Evolutionary conservation across 768 basidiomycete species (phyloP).

Genomic region (Paxillus ammoniavirescens): DNA sequence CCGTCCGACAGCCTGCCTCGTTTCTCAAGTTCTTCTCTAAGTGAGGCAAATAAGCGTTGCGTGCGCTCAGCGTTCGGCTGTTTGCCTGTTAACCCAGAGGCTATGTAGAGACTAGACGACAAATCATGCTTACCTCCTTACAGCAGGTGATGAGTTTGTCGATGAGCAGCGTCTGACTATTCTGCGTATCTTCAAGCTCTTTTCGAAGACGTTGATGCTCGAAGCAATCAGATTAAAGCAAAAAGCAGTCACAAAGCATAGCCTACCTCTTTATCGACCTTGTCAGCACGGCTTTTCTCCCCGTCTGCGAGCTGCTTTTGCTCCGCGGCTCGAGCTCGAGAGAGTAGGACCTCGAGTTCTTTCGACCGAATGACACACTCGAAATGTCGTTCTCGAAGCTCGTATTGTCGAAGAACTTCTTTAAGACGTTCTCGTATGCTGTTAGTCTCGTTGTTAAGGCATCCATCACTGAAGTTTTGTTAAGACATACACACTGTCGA

Average conservation of each 20-base stretch:
- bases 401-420: constrained; percentile 83
- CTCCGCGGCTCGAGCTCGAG: constrained; percentile 84
- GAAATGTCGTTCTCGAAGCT: constrained; percentile 88
- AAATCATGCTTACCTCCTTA: constrained; percentile 65
- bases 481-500: constrained; percentile 74
- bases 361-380: constrained; percentile 91
- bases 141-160: constrained; percentile 84
- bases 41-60: constrained; percentile 74
- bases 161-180: constrained; percentile 74
- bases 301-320: constrained; percentile 81
- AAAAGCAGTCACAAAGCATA: constrained; percentile 5
- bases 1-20: constrained; percentile 52
- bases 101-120: constrained; percentile 1
- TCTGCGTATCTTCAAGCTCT: constrained; percentile 78
- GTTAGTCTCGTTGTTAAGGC: constrained; percentile 5
- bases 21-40: constrained; percentile 82
- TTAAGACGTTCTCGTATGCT: constrained; percentile 87
- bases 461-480: neutral
- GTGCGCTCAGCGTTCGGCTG: constrained; percentile 84
- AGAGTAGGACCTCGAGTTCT: constrained; percentile 84
- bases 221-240: constrained; percentile 7
- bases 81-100: constrained; percentile 13
- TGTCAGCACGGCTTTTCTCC: constrained; percentile 67
- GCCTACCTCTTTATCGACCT: constrained; percentile 71
- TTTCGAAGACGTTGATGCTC: constrained; percentile 70